A percentile compares a stretch with the other conserved stretches of the same genome.
Evolutionary conservation across 2,329 filamentous ascomycete species (phyloP).

Genomic region (Fusarium sp.): DNA sequence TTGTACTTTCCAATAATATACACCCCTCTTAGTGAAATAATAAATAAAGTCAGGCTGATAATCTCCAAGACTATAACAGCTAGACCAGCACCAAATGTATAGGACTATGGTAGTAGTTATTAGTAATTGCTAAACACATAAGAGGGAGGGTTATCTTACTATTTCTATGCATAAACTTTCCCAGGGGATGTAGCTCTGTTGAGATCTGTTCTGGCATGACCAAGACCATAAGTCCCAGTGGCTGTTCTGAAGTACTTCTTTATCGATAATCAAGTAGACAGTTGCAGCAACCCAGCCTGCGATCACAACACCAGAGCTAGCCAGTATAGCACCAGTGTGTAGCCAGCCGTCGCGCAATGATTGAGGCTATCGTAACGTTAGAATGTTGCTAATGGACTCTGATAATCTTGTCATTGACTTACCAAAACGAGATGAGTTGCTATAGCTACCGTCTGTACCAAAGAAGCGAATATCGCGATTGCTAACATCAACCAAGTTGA

Average conservation of each 20-base stretch:
- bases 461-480: neutral
- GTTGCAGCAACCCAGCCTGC: slow-evolving; percentile 5
- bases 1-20: slow-evolving; percentile 17
- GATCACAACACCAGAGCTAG: neutral
- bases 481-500: slow-evolving; percentile 19
- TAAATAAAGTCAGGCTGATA: neutral
- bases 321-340: neutral
- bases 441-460: neutral
- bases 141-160: neutral
- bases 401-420: neutral
- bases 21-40: neutral
- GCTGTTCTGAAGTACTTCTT: slow-evolving; percentile 2
- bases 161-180: slow-evolving; percentile 2
- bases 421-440: neutral
- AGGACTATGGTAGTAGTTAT: neutral
- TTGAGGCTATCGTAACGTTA: neutral
- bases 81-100: neutral
- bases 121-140: neutral
- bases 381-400: neutral
- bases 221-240: slow-evolving; percentile 29
- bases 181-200: neutral
- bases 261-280: slow-evolving; percentile 10
- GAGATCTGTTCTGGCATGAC: slow-evolving; percentile 11
- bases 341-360: neutral
- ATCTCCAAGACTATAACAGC: neutral